phyloP scores from a whole-genome alignment of 345 rosid species.

The Arabidopsis arenosa region DNA sequence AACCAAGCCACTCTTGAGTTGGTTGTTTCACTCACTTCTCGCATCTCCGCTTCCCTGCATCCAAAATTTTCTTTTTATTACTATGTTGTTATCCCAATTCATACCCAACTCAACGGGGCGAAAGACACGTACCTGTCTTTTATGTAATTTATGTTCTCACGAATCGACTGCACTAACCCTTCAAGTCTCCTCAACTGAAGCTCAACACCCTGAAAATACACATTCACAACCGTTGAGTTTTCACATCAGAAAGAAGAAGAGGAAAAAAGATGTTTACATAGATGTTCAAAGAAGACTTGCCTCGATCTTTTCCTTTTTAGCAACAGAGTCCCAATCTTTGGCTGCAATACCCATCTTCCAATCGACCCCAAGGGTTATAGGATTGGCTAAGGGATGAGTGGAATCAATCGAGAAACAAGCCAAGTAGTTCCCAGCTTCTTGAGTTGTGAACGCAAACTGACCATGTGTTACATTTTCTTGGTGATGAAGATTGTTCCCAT shows the following conservation, averaged over 20 bases:
- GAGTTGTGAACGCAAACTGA: constrained; percentile 89
- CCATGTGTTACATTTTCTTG: constrained; percentile 77
- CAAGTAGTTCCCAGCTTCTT: constrained; percentile 77
- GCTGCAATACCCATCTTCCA: constrained; percentile 93
- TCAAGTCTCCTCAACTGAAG: constrained; percentile 79
- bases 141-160: constrained; percentile 60
- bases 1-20: constrained; percentile 81
- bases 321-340: constrained; percentile 97
- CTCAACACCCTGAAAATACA: constrained; percentile 75
- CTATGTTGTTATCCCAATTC: background rate
- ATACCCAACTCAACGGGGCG: background rate
- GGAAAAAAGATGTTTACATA: background rate
- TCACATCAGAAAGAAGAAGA: constrained; percentile 1
- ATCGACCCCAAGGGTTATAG: constrained; percentile 68
- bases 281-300: constrained; percentile 44
- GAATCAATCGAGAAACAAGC: constrained; percentile 81
- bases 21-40: constrained; percentile 72
- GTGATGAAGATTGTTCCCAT: constrained; percentile 73
- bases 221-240: background rate
- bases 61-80: constrained; percentile 3
- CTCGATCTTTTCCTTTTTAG: constrained; percentile 91
- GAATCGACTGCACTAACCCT: constrained; percentile 69
- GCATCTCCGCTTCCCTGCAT: constrained; percentile 76
- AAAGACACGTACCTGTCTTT: constrained; percentile 58
- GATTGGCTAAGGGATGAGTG: constrained; percentile 43